Conservation (phyloP, 768 basidiomycete species). For the Royoungia palumana region DNA sequence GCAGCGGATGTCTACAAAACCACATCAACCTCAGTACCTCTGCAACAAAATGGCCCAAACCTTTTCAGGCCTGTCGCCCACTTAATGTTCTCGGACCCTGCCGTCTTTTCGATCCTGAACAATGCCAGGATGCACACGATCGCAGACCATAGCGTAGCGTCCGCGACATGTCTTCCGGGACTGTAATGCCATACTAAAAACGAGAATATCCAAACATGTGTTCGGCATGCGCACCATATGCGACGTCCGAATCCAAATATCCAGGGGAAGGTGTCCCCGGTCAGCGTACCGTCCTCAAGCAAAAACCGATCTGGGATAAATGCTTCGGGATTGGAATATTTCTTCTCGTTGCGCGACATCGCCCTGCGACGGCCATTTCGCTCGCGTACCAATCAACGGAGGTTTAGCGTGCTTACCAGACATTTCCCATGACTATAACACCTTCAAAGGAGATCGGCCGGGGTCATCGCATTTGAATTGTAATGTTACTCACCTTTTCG, state of each 20-base stretch:
- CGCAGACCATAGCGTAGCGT: slow-evolving; percentile 22
- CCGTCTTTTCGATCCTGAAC: slow-evolving; percentile 18
- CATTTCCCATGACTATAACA: slow-evolving; percentile 7
- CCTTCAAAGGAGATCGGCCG: slow-evolving; percentile 2
- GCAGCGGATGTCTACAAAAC: slow-evolving; percentile 10
- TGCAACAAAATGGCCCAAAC: background rate
- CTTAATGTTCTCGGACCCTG: slow-evolving; percentile 15
- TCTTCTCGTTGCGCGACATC: slow-evolving; percentile 37
- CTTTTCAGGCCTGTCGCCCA: slow-evolving; percentile 14
- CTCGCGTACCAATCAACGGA: background rate
- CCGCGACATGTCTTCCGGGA: slow-evolving; percentile 22
- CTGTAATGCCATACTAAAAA: background rate
- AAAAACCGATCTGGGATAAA: slow-evolving; percentile 42
- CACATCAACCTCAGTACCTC: background rate
- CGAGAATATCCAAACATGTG: background rate
- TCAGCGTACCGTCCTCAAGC: slow-evolving; percentile 12
- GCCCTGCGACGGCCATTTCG: slow-evolving; percentile 26
- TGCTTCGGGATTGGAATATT: slow-evolving; percentile 31
- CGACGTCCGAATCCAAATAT: slow-evolving; percentile 22
- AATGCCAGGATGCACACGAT: slow-evolving; percentile 15
- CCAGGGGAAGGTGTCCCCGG: slow-evolving; percentile 10
- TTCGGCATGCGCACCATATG: slow-evolving; percentile 15
- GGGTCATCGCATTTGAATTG: no score
- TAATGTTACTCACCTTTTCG: slow-evolving; percentile 17
- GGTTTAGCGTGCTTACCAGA: slow-evolving; percentile 3